Evolutionary conservation across 2,329 filamentous ascomycete species (phyloP).

Genomic region (Beauveria varroae): DNA sequence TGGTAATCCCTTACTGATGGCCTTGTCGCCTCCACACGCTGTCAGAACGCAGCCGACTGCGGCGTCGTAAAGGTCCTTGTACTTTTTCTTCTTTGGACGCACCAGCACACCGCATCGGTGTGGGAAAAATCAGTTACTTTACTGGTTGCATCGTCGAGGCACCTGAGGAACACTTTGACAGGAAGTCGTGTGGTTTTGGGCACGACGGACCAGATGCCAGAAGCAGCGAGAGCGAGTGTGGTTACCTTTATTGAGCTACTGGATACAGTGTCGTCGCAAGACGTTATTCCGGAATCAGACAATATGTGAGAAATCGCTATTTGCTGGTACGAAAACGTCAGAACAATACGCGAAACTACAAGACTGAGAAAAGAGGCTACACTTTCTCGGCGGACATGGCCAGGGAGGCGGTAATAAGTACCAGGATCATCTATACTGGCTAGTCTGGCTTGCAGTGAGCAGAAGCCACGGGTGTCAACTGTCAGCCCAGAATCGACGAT

Average conservation of each 20-base stretch:
- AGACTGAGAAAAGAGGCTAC: neutral
- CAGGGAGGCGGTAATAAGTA: neutral
- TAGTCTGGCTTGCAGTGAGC: neutral
- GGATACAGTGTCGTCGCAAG: neutral
- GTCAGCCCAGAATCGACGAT: neutral
- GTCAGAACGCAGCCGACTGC: conserved; percentile 22
- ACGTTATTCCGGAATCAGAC: too few species aligned
- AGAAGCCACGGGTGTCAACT: neutral
- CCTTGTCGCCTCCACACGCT: conserved; percentile 19
- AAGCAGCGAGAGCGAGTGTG: conserved; percentile 16
- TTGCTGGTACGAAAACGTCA: neutral
- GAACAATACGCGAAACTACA: neutral
- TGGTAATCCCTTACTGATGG: conserved; percentile 19
- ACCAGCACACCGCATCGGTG: conserved; percentile 20
- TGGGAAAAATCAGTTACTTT: conserved; percentile 18
- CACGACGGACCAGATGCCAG: conserved; percentile 16
- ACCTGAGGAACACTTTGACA: conserved; percentile 24
- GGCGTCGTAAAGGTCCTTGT: conserved; percentile 21
- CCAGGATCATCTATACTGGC: neutral
- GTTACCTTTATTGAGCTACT: conserved; percentile 16
- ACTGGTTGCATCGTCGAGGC: conserved; percentile 19
- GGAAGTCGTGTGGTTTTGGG: conserved; percentile 16
- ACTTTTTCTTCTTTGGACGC: conserved; percentile 20
- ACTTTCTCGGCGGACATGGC: neutral
- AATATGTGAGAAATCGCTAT: too few species aligned